phyloP scores from a whole-genome alignment of 495 filamentous ascomycete species.

The Xylaria castorea region DNA sequence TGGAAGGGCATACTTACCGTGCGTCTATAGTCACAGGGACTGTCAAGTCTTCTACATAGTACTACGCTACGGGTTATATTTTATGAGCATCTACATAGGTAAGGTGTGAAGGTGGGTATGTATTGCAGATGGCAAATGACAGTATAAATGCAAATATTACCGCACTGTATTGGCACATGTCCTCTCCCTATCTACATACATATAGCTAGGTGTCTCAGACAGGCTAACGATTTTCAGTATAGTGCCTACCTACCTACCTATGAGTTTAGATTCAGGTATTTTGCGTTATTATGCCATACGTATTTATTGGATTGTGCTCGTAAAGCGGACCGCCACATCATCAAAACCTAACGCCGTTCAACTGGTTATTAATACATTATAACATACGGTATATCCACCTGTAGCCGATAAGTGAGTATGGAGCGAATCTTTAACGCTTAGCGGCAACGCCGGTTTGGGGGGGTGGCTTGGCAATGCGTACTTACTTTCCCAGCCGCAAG shows the following conservation, averaged over 20 bases:
- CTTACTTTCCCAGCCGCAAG: background rate
- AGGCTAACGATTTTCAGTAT: conserved; percentile 15
- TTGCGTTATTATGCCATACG: background rate
- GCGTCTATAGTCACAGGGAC: background rate
- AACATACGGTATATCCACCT: background rate
- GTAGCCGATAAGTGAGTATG: background rate
- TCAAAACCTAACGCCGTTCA: background rate
- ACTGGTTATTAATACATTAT: background rate
- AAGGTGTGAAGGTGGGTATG: background rate
- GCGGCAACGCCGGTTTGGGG: conserved; percentile 19
- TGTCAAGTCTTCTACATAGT: background rate
- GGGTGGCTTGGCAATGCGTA: conserved; percentile 8
- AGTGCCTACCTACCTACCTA: too few species aligned
- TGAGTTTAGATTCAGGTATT: background rate
- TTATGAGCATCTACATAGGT: background rate
- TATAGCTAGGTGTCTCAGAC: background rate
- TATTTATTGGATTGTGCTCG: too few species aligned
- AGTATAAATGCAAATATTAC: background rate
- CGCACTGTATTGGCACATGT: background rate
- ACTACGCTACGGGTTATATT: background rate
- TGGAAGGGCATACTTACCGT: background rate
- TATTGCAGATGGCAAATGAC: background rate
- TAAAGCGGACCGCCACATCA: conserved; percentile 23
- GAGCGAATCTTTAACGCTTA: background rate
- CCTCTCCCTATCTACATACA: background rate